These are phyloP conservation scores for Rhizopus microsporus DNA, from an alignment of 371 early-diverging fungal species.

Conservation along the genomic window DNA sequence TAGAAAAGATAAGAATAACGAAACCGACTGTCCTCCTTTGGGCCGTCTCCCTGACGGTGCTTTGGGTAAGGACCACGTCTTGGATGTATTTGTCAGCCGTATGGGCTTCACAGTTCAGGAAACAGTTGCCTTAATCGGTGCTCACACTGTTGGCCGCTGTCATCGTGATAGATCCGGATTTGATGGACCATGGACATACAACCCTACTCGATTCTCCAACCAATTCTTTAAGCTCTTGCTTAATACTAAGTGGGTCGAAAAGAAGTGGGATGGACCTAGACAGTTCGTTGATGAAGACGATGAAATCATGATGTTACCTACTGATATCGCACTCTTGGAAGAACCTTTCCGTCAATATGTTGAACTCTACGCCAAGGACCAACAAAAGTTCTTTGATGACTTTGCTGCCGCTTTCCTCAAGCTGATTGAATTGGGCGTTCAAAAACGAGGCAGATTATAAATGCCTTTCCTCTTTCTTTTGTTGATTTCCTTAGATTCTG, in stretches of 20 bases:
- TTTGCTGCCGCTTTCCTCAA: constrained; percentile 80
- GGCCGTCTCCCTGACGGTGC: constrained; percentile 88
- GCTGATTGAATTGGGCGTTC: constrained; percentile 82
- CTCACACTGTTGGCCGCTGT: constrained; percentile 90
- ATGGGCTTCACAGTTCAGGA: constrained; percentile 82
- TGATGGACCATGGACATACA: constrained; percentile 87
- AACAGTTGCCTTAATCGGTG: constrained; percentile 84
- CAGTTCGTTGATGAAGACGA: constrained; percentile 74
- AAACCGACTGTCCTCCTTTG: constrained; percentile 68
- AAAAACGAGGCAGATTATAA: constrained; percentile 46
- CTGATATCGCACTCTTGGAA: constrained; percentile 77
- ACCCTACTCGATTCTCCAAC: constrained; percentile 85
- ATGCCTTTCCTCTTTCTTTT: not conserved
- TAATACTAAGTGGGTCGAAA: constrained; percentile 65
- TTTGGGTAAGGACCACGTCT: constrained; percentile 70
- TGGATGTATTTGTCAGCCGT: constrained; percentile 72
- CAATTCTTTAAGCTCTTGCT: constrained; percentile 77
- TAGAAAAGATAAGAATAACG: constrained; percentile 64
- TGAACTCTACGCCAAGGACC: constrained; percentile 77
- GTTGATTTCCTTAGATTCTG: no score
- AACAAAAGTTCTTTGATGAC: constrained; percentile 77
- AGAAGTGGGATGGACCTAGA: constrained; percentile 74
- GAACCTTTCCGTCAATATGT: constrained; percentile 75
- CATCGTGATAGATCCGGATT: constrained; percentile 82
- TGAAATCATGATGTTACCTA: constrained; percentile 86